These are phyloP conservation scores for Sporothrix sp. DNA, from an alignment of 2,329 filamentous ascomycete species.

Conservation along the genomic window DNA sequence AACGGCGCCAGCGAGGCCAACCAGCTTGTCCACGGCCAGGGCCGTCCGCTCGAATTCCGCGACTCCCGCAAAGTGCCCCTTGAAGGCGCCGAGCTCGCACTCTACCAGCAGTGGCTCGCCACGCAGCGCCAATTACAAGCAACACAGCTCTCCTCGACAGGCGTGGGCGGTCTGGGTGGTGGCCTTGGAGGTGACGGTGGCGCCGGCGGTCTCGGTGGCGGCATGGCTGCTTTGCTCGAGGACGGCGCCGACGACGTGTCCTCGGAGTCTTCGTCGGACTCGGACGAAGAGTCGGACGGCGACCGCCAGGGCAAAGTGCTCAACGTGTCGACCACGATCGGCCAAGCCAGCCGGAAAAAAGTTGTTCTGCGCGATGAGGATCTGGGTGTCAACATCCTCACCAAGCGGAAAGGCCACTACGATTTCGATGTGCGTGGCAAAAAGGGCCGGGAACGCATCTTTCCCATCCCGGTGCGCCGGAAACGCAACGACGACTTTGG, in stretches of 20 bases:
- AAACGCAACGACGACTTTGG: constrained; percentile 85
- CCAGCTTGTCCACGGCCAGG: constrained; percentile 57
- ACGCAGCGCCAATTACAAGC: constrained; percentile 81
- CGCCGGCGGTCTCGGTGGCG: not conserved
- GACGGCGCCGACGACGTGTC: constrained; percentile 67
- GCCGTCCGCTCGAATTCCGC: constrained; percentile 49
- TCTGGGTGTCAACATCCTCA: constrained; percentile 78
- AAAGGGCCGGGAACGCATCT: constrained; percentile 85
- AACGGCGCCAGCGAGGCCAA: constrained; percentile 50
- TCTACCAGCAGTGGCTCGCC: constrained; percentile 89
- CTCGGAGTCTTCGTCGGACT: constrained; percentile 74
- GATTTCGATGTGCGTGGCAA: constrained; percentile 90
- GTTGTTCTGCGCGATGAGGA: constrained; percentile 81
- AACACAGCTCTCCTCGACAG: constrained; percentile 55
- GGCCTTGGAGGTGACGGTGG: not conserved
- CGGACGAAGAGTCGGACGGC: constrained; percentile 79
- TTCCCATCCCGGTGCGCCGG: constrained; percentile 72
- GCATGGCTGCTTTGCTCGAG: constrained; percentile 22
- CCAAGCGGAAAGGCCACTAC: constrained; percentile 82
- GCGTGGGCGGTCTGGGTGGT: not conserved
- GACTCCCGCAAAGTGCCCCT: constrained; percentile 56
- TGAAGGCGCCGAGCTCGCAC: constrained; percentile 62
- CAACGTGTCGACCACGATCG: constrained; percentile 77
- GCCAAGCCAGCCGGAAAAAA: constrained; percentile 76
- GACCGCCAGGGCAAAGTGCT: constrained; percentile 87